Evolutionary conservation across 1,284 basidiomycete genomes (phyloP).

Genomic region (Marasmius oreades): DNA sequence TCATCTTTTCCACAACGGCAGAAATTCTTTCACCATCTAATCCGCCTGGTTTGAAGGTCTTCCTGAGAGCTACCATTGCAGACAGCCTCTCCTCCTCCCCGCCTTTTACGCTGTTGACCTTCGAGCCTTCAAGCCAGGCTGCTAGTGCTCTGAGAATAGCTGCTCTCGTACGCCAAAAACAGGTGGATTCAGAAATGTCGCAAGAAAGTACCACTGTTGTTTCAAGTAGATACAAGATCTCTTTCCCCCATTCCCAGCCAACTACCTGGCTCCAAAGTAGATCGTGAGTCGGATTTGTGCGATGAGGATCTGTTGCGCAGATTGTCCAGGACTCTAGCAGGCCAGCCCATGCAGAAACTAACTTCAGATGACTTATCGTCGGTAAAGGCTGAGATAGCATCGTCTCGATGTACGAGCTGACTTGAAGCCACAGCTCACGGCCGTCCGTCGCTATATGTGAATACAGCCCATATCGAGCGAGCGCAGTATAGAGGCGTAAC

Average conservation of each 20-base stretch:
- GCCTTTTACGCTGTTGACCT: conserved; percentile 63
- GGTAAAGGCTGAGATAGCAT: neutral
- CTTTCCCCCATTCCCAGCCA: conserved; percentile 72
- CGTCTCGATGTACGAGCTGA: conserved; percentile 5
- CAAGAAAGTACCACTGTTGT: conserved; percentile 8
- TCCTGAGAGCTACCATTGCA: conserved; percentile 31
- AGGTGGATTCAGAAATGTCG: too few relatives aligned
- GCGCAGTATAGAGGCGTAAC: conserved; percentile 60
- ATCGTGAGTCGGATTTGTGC: conserved; percentile 82
- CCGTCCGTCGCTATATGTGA: conserved; percentile 46
- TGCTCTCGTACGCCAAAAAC: conserved; percentile 19
- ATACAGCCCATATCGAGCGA: conserved; percentile 80
- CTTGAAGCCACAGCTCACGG: conserved; percentile 11
- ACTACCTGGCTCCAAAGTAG: conserved; percentile 86
- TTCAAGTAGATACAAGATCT: conserved; percentile 41
- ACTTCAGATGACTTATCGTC: conserved; percentile 4
- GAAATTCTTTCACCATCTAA: conserved; percentile 35
- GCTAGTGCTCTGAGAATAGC: conserved; percentile 55
- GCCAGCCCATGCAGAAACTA: conserved; percentile 47
- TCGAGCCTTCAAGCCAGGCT: conserved; percentile 73
- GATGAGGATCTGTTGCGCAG: conserved; percentile 87
- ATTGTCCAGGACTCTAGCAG: conserved; percentile 73
- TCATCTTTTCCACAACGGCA: conserved; percentile 30
- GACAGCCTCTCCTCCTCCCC: conserved; percentile 60
- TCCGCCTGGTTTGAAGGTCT: conserved; percentile 37